Evolutionary conservation across 179 eudicot genomes (phyloP).

Genomic region (Heliamphora pulchella): DNA sequence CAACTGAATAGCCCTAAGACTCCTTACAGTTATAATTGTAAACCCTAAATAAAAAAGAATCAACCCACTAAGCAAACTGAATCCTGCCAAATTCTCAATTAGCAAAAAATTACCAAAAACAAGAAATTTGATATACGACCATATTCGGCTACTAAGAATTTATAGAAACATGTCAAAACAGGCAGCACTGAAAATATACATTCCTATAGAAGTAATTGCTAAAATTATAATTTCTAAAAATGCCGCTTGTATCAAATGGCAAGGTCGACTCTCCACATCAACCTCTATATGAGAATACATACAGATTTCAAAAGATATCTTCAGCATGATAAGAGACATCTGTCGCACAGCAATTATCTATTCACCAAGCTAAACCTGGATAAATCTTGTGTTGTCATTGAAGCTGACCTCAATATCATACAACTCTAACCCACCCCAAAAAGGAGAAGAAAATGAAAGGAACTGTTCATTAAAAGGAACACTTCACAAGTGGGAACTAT

Average conservation of each 20-base stretch:
- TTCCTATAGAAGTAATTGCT: no score
- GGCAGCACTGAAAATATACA: no score
- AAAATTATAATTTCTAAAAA: no score
- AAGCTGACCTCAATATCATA: neutral
- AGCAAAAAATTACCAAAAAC: no score
- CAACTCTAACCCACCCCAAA: neutral
- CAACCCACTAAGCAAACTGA: no score
- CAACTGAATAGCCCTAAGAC: no score
- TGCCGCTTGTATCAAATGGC: neutral
- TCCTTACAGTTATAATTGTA: no score
- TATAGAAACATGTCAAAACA: no score
- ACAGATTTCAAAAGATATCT: neutral
- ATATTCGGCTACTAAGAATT: no score
- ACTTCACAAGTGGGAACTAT: constrained; percentile 20
- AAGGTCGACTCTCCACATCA: neutral
- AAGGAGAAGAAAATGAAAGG: neutral
- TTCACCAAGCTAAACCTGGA: neutral
- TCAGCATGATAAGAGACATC: neutral
- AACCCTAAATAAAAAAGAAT: no score
- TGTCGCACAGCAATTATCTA: neutral
- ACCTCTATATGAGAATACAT: neutral
- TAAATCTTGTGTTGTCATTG: neutral
- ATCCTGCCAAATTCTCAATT: no score
- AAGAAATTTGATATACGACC: no score
- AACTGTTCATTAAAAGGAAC: neutral